Evolutionary conservation across 2,329 filamentous ascomycete species (phyloP), one percentile per base, ranked within the genome.

Genomic region (Leptoxyphium fumago): DNA sequence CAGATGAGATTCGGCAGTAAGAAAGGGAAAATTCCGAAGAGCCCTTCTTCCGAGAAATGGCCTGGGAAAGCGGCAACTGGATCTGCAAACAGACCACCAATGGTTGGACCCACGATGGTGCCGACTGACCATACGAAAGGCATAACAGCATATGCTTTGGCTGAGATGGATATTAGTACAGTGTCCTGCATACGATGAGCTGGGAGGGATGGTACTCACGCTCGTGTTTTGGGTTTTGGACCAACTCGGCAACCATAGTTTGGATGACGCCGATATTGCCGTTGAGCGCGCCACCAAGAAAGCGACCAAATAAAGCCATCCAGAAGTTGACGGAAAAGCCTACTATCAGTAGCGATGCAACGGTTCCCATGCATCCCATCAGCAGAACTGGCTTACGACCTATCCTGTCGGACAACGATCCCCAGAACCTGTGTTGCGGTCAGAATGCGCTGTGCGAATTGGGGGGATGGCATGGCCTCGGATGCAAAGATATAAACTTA

Each of bases 111-210:
- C 43, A 94, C 72, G 50, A 94, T 94, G 9, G 85, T 93, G 18
- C 88, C 88, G 43, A 94, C 80, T 40, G 76, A 82, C 87, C 88
- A 95, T 7, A 94, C 82, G 57, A 94, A 94, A 1, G 88, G 88
- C 85, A 95, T 94, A 39, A 94, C 77, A 2, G 86, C 79, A 61
- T 88, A 94, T 26, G 88, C 88, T 48, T 82, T 78, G 46, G 86
- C 82, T 85, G 54, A 40, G 8, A 15, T 39, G 46, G 43, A 36
- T 17, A 38, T 18, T 9, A 36, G 13, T 36, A 13, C 15, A 5
- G 36, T 26, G 13, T 39, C 10, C 29, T 34, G n/a, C 13, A 34
- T 10, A 15, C 21, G 10, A 14, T 5, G n/a, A 38, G 39, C 15
- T 2, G 18, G 17, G n/a, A n/a, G 18, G n/a, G n/a, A n/a, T n/a